Evolutionary conservation across 2,329 filamentous ascomycete genomes (phyloP), one percentile per base, ranked within the genome.

Genomic region (Decorospora gaudefroyi): DNA sequence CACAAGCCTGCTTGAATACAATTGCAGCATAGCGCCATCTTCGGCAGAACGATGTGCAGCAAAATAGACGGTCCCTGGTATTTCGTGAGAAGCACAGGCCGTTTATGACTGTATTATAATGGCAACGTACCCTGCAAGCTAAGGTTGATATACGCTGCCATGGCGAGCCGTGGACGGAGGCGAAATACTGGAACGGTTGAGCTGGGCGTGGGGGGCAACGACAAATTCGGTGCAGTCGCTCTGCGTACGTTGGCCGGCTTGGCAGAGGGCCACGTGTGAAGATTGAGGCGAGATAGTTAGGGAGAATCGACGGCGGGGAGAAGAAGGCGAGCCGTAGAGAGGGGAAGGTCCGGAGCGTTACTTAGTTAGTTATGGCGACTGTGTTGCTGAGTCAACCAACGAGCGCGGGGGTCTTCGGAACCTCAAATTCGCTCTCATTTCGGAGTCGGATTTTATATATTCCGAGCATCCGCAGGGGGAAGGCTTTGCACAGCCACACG

Each of bases 31-130:
- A 29, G 5, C 38, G 30, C 23, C 40, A 23, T 44, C 39, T 40
- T 51, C 44, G 23, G 28, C 39, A 43, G 28, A 51, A 44, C 48
- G 43, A 44, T 30, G 32, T 41, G 27, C 17, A 30, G 43, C 33
- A 44, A 48, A 51, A 34, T 51, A 51, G 44, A 48, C 40, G 21
- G 44, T 33, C 29, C 48, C 48, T 51, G 16, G 43, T 28, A 33
- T 32, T 37, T 15, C 13, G 31, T 48, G 15, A 48, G 39, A 35
- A 46, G n/a, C 26, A 46, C n/a, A 31, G 16, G 10, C 4, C 29
- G 29, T 30, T 12, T 18, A 31, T 18, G 15, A 8, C 5, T 26
- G 23, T 12, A 31, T n/a, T 31, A 15, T 32, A 44, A 30, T 25
- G 29, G 34, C 12, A 44, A 34, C 30, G 13, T 42, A 45, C 39